Conservation (phyloP, 345 rosid genomes). For the Citrus maxima region DNA sequence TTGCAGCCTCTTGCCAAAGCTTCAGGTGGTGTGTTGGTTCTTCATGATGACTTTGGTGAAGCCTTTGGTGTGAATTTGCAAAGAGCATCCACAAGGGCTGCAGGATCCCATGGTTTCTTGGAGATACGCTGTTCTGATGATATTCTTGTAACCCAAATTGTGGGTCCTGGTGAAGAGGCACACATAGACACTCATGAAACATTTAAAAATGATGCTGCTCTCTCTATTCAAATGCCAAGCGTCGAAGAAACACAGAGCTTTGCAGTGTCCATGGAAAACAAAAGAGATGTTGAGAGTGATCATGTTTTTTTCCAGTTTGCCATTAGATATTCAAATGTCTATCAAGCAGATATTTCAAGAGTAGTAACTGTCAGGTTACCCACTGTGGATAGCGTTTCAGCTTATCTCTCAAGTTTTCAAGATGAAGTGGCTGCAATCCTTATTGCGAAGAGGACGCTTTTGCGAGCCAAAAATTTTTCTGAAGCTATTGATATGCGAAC, state of each 20-base stretch:
- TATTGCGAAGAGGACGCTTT: constrained; percentile 83
- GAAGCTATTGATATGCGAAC: constrained; percentile 72
- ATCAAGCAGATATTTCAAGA: constrained; percentile 85
- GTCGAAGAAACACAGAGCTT: constrained; percentile 96
- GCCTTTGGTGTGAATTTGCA: constrained; percentile 97
- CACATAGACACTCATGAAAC: constrained; percentile 66
- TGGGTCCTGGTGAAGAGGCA: constrained; percentile 98
- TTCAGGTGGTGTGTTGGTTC: constrained; percentile 94
- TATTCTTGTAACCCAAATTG: constrained; percentile 79
- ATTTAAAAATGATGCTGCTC: constrained; percentile 64
- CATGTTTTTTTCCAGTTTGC: constrained; percentile 78
- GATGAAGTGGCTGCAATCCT: constrained; percentile 87
- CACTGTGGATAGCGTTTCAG: constrained; percentile 80
- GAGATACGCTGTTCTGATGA: constrained; percentile 97
- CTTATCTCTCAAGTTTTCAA: constrained; percentile 78
- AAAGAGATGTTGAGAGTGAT: constrained; percentile 72
- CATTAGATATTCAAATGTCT: constrained; percentile 68
- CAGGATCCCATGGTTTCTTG: constrained; percentile 80
- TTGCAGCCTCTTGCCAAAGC: constrained; percentile 92
- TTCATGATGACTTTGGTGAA: constrained; percentile 98
- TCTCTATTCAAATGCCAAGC: constrained; percentile 77
- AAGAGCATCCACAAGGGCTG: constrained; percentile 84
- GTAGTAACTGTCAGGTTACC: constrained; percentile 81
- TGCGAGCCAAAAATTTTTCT: constrained; percentile 60
- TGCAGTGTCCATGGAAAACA: constrained; percentile 79